Evolutionary conservation across 176 grass and related monocot genomes (phyloP).

Genomic region (Zoysia pacifica): DNA sequence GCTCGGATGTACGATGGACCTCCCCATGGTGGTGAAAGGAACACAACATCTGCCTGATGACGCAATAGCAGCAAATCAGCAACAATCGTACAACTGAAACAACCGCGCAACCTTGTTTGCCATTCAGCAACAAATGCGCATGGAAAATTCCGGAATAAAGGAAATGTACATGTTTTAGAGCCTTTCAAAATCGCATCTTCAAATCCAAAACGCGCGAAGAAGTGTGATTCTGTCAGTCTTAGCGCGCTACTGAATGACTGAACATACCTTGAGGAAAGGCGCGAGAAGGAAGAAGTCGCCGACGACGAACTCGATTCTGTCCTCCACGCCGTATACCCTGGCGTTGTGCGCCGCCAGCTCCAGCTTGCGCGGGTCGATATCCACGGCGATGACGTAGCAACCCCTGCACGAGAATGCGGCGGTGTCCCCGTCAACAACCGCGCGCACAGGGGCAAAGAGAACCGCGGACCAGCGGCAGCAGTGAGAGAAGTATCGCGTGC

Average conservation of each 20-base stretch:
- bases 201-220: neutral
- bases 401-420: conserved; percentile 45
- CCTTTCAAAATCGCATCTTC: neutral
- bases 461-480: neutral
- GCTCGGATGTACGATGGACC: conserved; percentile 59
- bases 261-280: conserved; percentile 49
- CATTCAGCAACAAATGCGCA: neutral
- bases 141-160: neutral
- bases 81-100: neutral
- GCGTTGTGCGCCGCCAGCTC: conserved; percentile 56
- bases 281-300: conserved; percentile 69
- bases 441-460: neutral
- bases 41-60: conserved; percentile 62
- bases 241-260: neutral
- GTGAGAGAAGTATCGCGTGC: neutral
- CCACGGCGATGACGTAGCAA: conserved; percentile 61
- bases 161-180: neutral
- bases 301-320: conserved; percentile 62
- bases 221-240: neutral
- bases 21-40: conserved; percentile 87
- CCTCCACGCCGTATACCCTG: conserved; percentile 70
- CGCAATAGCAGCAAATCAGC: conserved; percentile 18
- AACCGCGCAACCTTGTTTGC: neutral
- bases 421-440: neutral
- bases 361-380: conserved; percentile 63